Evolutionary conservation across 2,329 filamentous ascomycete genomes (phyloP), one percentile per base, ranked within the genome.

Genomic region (Penicillium sp.): DNA sequence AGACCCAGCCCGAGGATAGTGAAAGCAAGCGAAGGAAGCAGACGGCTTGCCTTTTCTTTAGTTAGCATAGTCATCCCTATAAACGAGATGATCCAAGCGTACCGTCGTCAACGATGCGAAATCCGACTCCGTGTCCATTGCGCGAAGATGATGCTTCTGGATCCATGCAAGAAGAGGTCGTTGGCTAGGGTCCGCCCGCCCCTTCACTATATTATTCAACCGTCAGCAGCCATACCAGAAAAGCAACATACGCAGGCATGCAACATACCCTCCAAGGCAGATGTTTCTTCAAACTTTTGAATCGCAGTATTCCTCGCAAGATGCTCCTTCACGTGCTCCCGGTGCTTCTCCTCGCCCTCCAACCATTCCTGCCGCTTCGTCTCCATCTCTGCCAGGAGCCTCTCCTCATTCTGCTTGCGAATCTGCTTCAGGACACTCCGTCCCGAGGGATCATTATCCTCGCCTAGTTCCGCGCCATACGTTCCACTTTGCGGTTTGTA

Each of bases 341-440:
- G 69, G 44, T 79, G 73, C 63, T 74, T 71, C 31, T 80, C 78
- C 66, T 86, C 85, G n/a, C 81, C 81, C 9, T 78, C 73, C 30
- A 85, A 78, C 84, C 85, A 87, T 58, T 79, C 75, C 50, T 78
- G 79, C 46, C 83, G 83, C 67, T 84, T 80, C 47, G 72, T 68
- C 64, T 82, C 78, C 71, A 85, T 80, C 61, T 82, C 76, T 9
- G 75, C 70, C 56, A 77, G 64, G 7, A 76, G 64, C n/a, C 72
- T 69, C 41, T 74, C 75, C 58, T 81, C 77, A 60, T 82, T 81
- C 51, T 70, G 59, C 54, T 77, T 71, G 15, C 79, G 73, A 26
- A 75, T 70, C 55, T 78, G 72, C 56, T 79, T 71, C 19, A 82
- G 61, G 21, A 80, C 72, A 70, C 79, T 81, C 56, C 72, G 75